Evolutionary conservation across 257 asterid genomes (phyloP), one percentile per base, ranked within the genome.

Genomic region (Echium plantagineum): DNA sequence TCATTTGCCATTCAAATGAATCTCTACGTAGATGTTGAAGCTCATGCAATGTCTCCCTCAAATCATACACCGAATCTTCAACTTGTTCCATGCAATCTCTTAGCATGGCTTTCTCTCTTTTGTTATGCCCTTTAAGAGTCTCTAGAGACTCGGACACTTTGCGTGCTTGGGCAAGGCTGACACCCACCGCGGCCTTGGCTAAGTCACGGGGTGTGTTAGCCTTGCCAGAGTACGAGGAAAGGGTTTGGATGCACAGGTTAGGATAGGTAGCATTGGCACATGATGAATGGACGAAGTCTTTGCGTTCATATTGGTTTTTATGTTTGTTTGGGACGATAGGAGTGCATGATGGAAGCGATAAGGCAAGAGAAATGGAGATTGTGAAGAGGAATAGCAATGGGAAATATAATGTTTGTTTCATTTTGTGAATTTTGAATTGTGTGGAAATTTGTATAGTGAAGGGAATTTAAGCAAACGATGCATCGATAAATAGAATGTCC

Each of bases 221-320:
- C 10, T 83, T 66, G 71, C 82, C 79, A 26, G 83, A 71, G 84
- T 69, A 82, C 61, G 89, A 69, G 22, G 95, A 75, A 63, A 91
- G 96, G 5, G 96, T 85, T 21, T 84, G 77, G 64, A 87, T 52
- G 82, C 98, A 91, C 64, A 88, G 62, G 61, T 75, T 76, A 1
- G 98, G 98, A 83, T 82, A 91, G 79, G 81, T 88, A 49, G 98
- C 98, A 75, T 88, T 86, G 67, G 72, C 79, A 76, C 98, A 91
- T 9, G 95, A 86, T 5, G 66, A 57, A 9, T 75, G 76, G 46
- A 91, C 87, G 2, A 91, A 80, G 66, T 77, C 84, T 47, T 64
- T 66, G 0, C 9, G 10, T 53, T 5, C 57, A n/a, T 53, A 10
- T 53, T 53, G 19, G 12, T 42, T 42, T 10, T 42, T 3, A 10